Evolutionary conservation across 768 basidiomycete genomes (phyloP).

Genomic region (Serendipita sp.): DNA sequence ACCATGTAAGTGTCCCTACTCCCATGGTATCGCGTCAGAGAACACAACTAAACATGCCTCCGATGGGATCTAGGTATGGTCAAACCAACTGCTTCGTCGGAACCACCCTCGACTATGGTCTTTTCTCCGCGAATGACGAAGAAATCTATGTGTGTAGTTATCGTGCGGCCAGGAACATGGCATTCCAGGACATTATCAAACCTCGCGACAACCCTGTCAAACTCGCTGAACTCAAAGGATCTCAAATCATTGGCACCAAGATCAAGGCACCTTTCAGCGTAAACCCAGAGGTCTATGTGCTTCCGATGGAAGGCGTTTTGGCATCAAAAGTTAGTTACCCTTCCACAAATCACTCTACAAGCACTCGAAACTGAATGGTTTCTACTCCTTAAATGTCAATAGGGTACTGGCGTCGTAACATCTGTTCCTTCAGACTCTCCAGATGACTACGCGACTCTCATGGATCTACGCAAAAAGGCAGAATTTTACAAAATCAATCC

Average conservation of each 20-base stretch:
- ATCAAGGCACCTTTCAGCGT: slow-evolving; percentile 76
- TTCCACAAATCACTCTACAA: not conserved
- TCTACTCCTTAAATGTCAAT: not conserved
- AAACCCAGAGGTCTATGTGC: slow-evolving; percentile 75
- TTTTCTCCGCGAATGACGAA: slow-evolving; percentile 74
- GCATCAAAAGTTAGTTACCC: slow-evolving; percentile 57
- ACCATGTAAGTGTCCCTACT: slow-evolving; percentile 48
- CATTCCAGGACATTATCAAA: slow-evolving; percentile 70
- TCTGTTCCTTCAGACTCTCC: slow-evolving; percentile 98
- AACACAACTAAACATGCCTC: not conserved
- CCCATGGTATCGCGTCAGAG: not conserved
- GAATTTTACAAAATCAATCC: slow-evolving; percentile 93
- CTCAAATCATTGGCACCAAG: slow-evolving; percentile 70
- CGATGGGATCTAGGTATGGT: slow-evolving; percentile 51
- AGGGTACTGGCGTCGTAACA: slow-evolving; percentile 96
- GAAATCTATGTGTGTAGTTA: slow-evolving; percentile 81
- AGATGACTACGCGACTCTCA: slow-evolving; percentile 81
- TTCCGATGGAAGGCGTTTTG: slow-evolving; percentile 97
- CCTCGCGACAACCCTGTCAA: slow-evolving; percentile 53
- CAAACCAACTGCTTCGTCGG: slow-evolving; percentile 98
- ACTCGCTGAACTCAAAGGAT: slow-evolving; percentile 62
- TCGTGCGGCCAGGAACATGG: slow-evolving; percentile 93
- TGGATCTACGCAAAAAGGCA: slow-evolving; percentile 88
- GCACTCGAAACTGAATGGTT: slow-evolving; percentile 3
- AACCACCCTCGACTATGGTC: slow-evolving; percentile 74